Conservation (phyloP, 2,329 filamentous ascomycete genomes). For the Huntiella moniliformis region DNA sequence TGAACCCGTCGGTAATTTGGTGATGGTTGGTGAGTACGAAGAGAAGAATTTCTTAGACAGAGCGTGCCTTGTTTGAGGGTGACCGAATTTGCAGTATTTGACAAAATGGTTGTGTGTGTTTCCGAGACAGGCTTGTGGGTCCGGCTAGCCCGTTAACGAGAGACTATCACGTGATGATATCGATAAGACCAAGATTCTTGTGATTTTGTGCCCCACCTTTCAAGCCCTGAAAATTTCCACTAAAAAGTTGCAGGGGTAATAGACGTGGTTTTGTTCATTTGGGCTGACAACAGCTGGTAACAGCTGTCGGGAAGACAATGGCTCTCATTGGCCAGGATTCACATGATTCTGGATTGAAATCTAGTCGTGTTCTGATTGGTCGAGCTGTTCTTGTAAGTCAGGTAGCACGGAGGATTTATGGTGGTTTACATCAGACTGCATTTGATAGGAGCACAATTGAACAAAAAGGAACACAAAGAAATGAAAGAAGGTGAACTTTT, state of each 20-base stretch:
- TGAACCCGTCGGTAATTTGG: slow-evolving; percentile 26
- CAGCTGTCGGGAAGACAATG: not conserved
- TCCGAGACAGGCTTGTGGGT: slow-evolving; percentile 9
- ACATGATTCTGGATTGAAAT: too few relatives aligned
- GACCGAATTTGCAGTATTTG: slow-evolving; percentile 12
- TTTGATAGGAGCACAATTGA: not conserved
- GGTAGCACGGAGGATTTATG: too few relatives aligned
- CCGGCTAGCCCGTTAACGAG: slow-evolving; percentile 7
- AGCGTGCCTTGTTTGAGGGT: slow-evolving; percentile 11
- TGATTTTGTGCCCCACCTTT: slow-evolving; percentile 3
- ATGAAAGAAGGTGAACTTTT: not conserved
- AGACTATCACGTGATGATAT: slow-evolving; percentile 9
- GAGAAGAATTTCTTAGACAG: slow-evolving; percentile 11
- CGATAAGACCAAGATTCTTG: slow-evolving; percentile 2
- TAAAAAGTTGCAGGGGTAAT: not conserved
- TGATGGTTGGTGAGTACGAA: slow-evolving; percentile 18
- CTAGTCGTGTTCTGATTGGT: too few relatives aligned
- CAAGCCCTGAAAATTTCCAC: slow-evolving; percentile 7
- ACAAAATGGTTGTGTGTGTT: slow-evolving; percentile 11
- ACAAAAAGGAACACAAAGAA: not conserved
- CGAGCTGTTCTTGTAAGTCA: too few relatives aligned
- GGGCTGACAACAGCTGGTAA: not conserved
- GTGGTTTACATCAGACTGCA: too few relatives aligned
- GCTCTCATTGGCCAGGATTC: too few relatives aligned
- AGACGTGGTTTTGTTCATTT: not conserved